Conservation (phyloP, 23 red algal species). For the Pyropia haitanensis region DNA sequence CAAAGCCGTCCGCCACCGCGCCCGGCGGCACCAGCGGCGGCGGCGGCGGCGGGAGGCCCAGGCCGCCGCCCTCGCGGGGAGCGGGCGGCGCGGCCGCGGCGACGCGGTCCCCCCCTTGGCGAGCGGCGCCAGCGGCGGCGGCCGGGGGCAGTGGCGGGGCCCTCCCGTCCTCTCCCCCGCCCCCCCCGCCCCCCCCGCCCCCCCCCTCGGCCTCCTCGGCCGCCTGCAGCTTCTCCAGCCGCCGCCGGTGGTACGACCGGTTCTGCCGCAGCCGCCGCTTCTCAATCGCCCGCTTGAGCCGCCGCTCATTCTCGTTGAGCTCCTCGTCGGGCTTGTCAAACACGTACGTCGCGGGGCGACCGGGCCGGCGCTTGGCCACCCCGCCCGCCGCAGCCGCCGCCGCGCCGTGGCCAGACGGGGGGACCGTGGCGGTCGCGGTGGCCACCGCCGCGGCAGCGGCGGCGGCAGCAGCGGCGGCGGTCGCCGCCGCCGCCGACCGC, state of each 20-base stretch:
- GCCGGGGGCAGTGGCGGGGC: not conserved
- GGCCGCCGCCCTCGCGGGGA: no score
- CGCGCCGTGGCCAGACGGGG: not conserved
- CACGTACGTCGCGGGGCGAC: slow-evolving; percentile 72
- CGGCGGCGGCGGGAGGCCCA: no score
- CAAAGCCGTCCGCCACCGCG: no score
- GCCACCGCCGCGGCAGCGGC: no score
- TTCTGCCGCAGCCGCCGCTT: slow-evolving; percentile 84
- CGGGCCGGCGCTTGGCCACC: slow-evolving; percentile 30
- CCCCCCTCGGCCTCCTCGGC: not conserved
- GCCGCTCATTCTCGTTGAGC: slow-evolving; percentile 73
- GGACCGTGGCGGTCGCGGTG: no score
- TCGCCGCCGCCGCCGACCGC: no score
- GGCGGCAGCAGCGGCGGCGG: no score
- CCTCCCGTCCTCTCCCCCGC: not conserved
- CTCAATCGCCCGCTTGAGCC: slow-evolving; percentile 64
- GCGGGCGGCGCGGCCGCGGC: no score
- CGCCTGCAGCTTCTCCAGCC: slow-evolving; percentile 11
- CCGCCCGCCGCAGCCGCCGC: not conserved
- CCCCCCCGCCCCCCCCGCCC: not conserved
- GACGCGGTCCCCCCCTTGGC: no score
- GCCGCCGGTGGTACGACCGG: slow-evolving; percentile 72
- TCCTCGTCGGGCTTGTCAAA: slow-evolving; percentile 78
- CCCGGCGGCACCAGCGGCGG: no score
- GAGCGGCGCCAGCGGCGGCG: no score